phyloP scores from a whole-genome alignment of 2,329 filamentous ascomycete species.

The Harringtonia lauricola region DNA sequence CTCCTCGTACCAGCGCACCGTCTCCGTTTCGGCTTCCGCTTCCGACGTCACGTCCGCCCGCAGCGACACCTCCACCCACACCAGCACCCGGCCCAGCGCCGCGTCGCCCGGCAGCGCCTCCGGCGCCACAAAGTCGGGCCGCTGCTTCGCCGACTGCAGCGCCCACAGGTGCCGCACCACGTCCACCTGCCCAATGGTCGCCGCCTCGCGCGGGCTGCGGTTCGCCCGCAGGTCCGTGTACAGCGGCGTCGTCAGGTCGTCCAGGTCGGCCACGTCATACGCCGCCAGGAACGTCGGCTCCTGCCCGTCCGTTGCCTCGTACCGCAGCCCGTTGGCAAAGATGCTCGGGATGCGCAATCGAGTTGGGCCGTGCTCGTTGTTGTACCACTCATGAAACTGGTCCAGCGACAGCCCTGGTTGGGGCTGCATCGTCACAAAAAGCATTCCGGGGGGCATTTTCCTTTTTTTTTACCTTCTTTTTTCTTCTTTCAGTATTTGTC shows the following conservation, averaged over 20 bases:
- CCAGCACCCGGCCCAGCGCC: slow-evolving; percentile 46
- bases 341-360: slow-evolving; percentile 67
- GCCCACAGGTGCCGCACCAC: slow-evolving; percentile 65
- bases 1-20: slow-evolving; percentile 62
- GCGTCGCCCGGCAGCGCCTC: slow-evolving; percentile 50
- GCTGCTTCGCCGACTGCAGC: slow-evolving; percentile 43
- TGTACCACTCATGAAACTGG: slow-evolving; percentile 88
- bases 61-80: slow-evolving; percentile 49
- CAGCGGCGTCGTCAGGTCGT: slow-evolving; percentile 54
- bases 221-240: slow-evolving; percentile 57
- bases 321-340: slow-evolving; percentile 67
- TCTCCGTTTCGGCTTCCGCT: slow-evolving; percentile 20
- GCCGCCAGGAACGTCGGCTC: slow-evolving; percentile 64
- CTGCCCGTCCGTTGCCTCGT: slow-evolving; percentile 52
- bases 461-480: too few relatives aligned
- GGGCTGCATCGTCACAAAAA: slow-evolving; percentile 83
- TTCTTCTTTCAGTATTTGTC: too few relatives aligned
- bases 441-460: slow-evolving; percentile 55
- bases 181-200: slow-evolving; percentile 43
- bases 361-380: slow-evolving; percentile 81
- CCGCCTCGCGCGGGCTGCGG: slow-evolving; percentile 40
- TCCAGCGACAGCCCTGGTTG: slow-evolving; percentile 49
- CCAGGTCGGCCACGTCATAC: slow-evolving; percentile 73
- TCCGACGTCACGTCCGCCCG: slow-evolving; percentile 30
- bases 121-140: slow-evolving; percentile 44